Evolutionary conservation across 1,139 yeast species (phyloP), one percentile per base, ranked within the genome.

Genomic region (Blastobotrys elegans): DNA sequence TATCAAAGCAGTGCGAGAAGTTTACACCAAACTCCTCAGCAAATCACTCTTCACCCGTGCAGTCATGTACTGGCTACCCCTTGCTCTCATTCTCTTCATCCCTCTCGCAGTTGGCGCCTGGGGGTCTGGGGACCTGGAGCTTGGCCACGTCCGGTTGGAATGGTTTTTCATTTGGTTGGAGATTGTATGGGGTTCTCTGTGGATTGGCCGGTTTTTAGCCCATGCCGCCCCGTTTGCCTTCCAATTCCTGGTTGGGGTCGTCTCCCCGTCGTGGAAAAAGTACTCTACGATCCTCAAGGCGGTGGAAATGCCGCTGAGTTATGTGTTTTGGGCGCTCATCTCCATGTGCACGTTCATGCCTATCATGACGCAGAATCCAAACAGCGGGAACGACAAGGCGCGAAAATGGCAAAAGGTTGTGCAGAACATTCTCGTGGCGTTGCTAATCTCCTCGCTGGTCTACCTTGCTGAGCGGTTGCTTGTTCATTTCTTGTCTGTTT

Each of bases 101-200:
- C 73, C 73, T 1, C 58, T 69, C 32, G 70, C 71, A 1, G 59
- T 62, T 6, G 73, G 72, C 22, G 72, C 71, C 2, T 69, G 69
- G 68, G 66, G 57, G 20, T 53, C 57, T 33, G 60, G 57, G 1
- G 51, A 55, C 14, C 13, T 16, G 13, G 65, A 66, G 4, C 50
- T 69, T 6, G 73, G 72, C 29, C 55, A 61, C 17, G 63, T 66
- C 16, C 59, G 66, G 1, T 58, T 69, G 18, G 57, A 64, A 62
- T 69, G 73, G 73, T 51, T 69, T 18, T 69, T 69, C 48, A 66
- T 69, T 39, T 69, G 73, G 73, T 56, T 67, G n/a, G 73, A 69
- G 50, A 63, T 69, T 27, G 68, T 63, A 22, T 69, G 73, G 73
- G 70, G 64, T n/a, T 55, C 70, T 5, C 53, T 68, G 36, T 68